Percentiles rank a stretch among this genome's conserved stretches.
Conservation (phyloP, 108 stramenopile genomes). For the Stephanodiscus minutulus region DNA sequence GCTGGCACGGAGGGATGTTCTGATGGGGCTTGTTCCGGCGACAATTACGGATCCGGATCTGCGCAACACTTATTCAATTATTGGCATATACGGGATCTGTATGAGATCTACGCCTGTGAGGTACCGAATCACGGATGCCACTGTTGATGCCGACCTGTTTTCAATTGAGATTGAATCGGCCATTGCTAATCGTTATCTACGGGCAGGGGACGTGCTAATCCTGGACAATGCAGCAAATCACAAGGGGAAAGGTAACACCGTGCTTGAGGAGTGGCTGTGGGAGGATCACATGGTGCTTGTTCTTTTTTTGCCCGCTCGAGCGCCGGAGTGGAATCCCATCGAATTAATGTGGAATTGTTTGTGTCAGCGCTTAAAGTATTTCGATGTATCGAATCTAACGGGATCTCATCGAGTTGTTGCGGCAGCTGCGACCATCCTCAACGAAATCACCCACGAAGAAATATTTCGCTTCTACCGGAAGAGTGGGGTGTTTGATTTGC, state of each 20-base stretch:
- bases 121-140: not conserved
- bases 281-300: not conserved
- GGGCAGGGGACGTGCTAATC: too few species aligned
- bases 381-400: too few species aligned
- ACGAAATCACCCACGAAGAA: too few species aligned
- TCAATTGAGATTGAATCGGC: not conserved
- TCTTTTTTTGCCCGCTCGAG: not conserved
- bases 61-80: not conserved
- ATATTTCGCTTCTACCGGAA: too few species aligned
- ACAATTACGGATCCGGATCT: too few species aligned
- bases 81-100: not conserved
- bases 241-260: constrained; percentile 2
- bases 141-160: not conserved
- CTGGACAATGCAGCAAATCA: constrained; percentile 16
- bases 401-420: too few species aligned
- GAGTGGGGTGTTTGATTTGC: too few species aligned
- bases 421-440: too few species aligned
- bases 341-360: not conserved
- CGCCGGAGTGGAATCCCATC: not conserved
- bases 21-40: too few species aligned
- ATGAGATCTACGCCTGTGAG: not conserved
- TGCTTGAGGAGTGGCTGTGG: constrained; percentile 6
- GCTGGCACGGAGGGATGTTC: too few species aligned
- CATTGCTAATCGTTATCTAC: too few species aligned
- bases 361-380: not conserved